Base-by-base conservation (phyloP, 257 asterid genomes). In the Orobanche coerulescens region DNA sequence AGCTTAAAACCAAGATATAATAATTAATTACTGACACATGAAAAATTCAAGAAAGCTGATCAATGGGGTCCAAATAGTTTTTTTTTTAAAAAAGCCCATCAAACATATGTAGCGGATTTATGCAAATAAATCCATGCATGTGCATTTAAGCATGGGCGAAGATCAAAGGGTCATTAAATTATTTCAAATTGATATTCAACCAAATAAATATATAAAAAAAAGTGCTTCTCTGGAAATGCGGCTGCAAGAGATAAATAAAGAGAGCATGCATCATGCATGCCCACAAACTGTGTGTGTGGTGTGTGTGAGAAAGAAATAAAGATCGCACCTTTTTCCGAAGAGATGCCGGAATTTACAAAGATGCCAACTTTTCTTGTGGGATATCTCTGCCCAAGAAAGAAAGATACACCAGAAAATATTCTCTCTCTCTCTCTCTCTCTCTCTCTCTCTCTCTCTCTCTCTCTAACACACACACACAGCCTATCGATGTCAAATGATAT, bases 51-150 rank as follows among this genome's bases (percentile, higher is more conserved):
- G 46, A 44, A 60, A 56, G 50, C 60, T 22, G 13, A 37, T 28
- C 47, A 63, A 53, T 30, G 53, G 31, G 42, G 28, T 16, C 51
- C 12, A 37, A 37, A 37, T 49, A 39, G n/a, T n/a, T n/a, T n/a
- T n/a, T n/a, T n/a, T n/a, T n/a, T n/a, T 13, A 37, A 28, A 47
- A 44, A 61, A 33, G 40, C 67, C 33, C 39, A 19, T 11, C 48
- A 57, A 26, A 57, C 14, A 57, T 33, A 39, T 2, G 51, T 2
- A 14, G 23, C 47, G 2, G 15, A 22, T n/a, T 10, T 8, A 44
- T 64, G 68, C 68, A 62, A 43, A 62, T 58, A 71, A 56, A 42
- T 44, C n/a, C 54, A 33, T 39, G 37, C 54, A 68, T 59, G 71
- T 56, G 68, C 66, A 11, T 15, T 44, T 43, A 48, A 2, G 30